These are phyloP conservation scores for Auricularia sp. DNA, from an alignment of 768 basidiomycete genomes.

Conservation along the genomic window DNA sequence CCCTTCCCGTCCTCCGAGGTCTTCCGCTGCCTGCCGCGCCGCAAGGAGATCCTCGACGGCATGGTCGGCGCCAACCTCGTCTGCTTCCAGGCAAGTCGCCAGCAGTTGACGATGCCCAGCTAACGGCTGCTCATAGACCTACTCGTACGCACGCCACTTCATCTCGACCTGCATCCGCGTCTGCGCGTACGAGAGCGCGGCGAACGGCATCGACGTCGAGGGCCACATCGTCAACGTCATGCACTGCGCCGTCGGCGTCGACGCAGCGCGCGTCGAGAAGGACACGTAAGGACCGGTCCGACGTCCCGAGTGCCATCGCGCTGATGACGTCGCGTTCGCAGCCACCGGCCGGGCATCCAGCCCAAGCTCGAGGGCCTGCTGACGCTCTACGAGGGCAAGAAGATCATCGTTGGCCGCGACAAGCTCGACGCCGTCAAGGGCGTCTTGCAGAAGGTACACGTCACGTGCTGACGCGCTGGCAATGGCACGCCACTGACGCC, in stretches of 20 bases:
- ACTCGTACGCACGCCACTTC: conserved; percentile 93
- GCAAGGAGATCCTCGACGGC: conserved; percentile 91
- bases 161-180: conserved; percentile 91
- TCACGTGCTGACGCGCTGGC: background rate
- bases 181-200: conserved; percentile 82
- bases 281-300: conserved; percentile 48
- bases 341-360: conserved; percentile 65
- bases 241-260: conserved; percentile 93
- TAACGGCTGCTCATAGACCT: conserved; percentile 41
- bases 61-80: conserved; percentile 96
- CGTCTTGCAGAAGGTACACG: conserved; percentile 77
- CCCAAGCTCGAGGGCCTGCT: conserved; percentile 86
- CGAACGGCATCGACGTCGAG: conserved; percentile 64
- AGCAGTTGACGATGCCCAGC: conserved; percentile 2
- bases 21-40: conserved; percentile 84
- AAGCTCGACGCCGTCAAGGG: conserved; percentile 99
- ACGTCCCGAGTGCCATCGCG: background rate
- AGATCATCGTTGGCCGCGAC: conserved; percentile 95
- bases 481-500: background rate
- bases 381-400: conserved; percentile 86
- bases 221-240: conserved; percentile 75
- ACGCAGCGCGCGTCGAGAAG: conserved; percentile 76
- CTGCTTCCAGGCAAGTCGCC: conserved; percentile 66
- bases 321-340: conserved; percentile 16
- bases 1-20: conserved; percentile 96